Base-by-base conservation (phyloP, 495 filamentous ascomycete genomes). In the Annulohypoxylon stygium region DNA sequence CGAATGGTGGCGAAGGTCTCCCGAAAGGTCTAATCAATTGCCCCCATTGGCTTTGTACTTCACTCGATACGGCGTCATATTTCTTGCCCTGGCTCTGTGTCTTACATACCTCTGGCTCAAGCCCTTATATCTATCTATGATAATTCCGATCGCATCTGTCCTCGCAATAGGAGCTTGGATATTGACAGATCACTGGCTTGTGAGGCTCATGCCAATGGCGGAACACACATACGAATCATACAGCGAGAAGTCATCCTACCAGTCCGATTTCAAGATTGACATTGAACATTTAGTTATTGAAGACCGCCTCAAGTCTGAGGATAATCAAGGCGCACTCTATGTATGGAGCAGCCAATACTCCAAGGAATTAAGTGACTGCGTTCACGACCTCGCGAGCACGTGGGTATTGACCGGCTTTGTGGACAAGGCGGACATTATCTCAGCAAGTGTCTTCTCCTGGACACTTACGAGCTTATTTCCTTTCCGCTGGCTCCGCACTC, bases 261-360 rank as follows among this genome's bases (percentile, higher is more conserved):
- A 33, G 2, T 0, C 54, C 1, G 39, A 20, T 39, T 58, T 60
- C 11, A 37, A 60, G 37, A 43, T 60, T 5, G 36, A 60, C 26
- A 60, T 60, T n/a, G 57, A 60, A 43, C 57, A 60, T 23, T 20
- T 60, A 25, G 57, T 60, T 1, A 60, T 60, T 37, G 36, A 60
- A 60, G 57, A 60, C 18, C 34, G 30, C 11, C 57, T 60, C 3
- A 60, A 60, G n/a, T 60, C 36, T 11, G 57, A 60, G 45, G 36
- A 8, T 18, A 60, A 43, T 10, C 36, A 26, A 30, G 57, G 36
- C 11, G 57, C 57, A 14, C n/a, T 43, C 25, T 60, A 60, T 11
- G n/a, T 60, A 12, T 60, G 57, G 57, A 60, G 57, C 36, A 60
- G 36, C 4, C 36, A 39, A 11, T 60, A 60, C 18, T 43, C 57